Base-by-base conservation (phyloP, 345 rosid genomes). In the Eucalyptus tenuipes region DNA sequence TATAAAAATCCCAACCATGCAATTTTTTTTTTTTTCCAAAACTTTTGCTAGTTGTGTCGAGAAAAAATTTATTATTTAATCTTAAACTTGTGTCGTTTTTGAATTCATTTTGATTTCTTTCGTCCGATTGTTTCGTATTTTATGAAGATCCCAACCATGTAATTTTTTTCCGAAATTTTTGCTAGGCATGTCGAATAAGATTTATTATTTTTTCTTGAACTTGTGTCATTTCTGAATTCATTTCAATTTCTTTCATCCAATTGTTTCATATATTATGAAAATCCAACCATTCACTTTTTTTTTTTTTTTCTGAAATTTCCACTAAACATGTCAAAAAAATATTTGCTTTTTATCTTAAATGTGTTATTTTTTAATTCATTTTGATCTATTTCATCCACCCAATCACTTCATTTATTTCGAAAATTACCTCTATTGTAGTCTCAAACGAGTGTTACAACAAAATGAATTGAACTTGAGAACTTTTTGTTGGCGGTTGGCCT, bases 401-500 rank as follows among this genome's bases (percentile, higher is more conserved):
- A 3, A 52, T 18, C 57, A 52, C 24, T 52, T 52, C 24, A 52
- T 52, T 64, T 29, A 29, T 13, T 64, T 64, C 37, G 3, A 64
- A 29, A 29, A 17, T 64, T 14, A 25, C 17, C 4, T 6, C 33
- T 14, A 12, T n/a, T 4, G 3, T 29, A 13, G 5, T 31, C 33
- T 29, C 13, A 31, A 7, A n/a, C 5, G 0, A n/a, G 37, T 64
- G 9, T 27, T 11, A 12, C 0, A 0, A 12, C 14, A 12, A 57
- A 59, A 25, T 12, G n/a, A 14, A 27, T 25, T 1, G 0, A 59
- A 27, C 4, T 13, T 59, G 5, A 59, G 15, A 27, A 59, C 1
- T 25, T 27, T 59, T 25, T 59, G 4, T 13, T 59, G 31, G 7
- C 0, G 0, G 0, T 59, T 0, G 1, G 7, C 8, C 16, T 59